Conservation (phyloP, 352 stramenopile genomes). For the Phytophthora melonis region DNA sequence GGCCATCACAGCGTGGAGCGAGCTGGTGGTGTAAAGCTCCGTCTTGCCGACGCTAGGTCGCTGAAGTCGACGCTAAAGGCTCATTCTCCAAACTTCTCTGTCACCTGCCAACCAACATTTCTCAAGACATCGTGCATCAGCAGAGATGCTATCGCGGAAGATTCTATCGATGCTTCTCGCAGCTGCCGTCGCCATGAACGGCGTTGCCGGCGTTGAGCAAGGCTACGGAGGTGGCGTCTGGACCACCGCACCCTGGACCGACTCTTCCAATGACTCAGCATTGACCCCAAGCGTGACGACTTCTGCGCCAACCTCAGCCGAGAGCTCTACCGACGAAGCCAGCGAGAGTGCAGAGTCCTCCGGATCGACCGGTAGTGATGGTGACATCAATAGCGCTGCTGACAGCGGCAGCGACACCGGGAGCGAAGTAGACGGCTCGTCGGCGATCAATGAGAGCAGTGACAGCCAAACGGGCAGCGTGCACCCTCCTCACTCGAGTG, state of each 20-base stretch:
- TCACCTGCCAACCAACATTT: slow-evolving; percentile 1
- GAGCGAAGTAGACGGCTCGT: slow-evolving; percentile 9
- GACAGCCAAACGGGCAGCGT: neutral
- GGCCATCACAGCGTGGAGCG: no score
- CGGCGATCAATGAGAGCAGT: slow-evolving; percentile 1
- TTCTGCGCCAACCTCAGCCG: neutral
- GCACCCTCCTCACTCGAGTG: neutral
- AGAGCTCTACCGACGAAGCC: slow-evolving; percentile 7
- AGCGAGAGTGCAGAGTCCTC: slow-evolving; percentile 9
- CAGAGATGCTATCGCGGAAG: slow-evolving; percentile 26
- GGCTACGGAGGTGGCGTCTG: slow-evolving; percentile 26
- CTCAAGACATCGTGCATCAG: neutral
- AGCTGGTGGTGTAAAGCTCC: neutral
- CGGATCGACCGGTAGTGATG: neutral
- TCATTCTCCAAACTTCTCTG: slow-evolving; percentile 28
- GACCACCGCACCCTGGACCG: slow-evolving; percentile 12
- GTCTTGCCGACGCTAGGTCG: neutral
- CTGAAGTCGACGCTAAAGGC: neutral
- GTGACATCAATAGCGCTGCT: neutral
- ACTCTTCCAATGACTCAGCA: neutral
- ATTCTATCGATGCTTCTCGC: slow-evolving; percentile 10
- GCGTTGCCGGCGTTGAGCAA: slow-evolving; percentile 23
- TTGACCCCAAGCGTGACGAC: slow-evolving; percentile 1
- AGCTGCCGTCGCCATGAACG: slow-evolving; percentile 25
- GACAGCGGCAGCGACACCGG: slow-evolving; percentile 1